Conservation (phyloP, 139 green algal genomes). For the Coccomyxa sp. region DNA sequence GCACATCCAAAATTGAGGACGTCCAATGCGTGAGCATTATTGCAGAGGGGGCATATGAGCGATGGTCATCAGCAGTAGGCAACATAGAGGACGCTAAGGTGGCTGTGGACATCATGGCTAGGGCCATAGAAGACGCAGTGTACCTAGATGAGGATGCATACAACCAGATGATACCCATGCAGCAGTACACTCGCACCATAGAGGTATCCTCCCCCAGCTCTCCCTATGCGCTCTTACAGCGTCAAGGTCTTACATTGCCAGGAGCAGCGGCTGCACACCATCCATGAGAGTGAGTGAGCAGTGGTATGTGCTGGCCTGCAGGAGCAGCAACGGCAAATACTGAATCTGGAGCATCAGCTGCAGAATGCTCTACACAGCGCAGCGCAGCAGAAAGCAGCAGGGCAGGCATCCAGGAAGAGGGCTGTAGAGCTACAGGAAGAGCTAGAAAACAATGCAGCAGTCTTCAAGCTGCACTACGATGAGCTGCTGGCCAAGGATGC, state of each 20-base stretch:
- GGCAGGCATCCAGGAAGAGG: slow-evolving; percentile 14
- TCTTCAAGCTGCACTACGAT: slow-evolving; percentile 66
- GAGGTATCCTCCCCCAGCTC: slow-evolving; percentile 11
- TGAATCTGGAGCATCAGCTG: slow-evolving; percentile 39
- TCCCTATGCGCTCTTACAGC: not conserved
- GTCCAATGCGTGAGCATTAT: not conserved
- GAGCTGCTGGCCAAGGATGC: slow-evolving; percentile 61
- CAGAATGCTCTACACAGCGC: slow-evolving; percentile 29
- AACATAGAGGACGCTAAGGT: slow-evolving; percentile 48
- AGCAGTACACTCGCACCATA: slow-evolving; percentile 15
- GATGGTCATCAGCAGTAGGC: slow-evolving; percentile 32
- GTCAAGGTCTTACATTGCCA: not conserved
- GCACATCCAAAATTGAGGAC: not conserved
- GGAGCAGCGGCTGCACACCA: not conserved
- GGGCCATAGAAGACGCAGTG: slow-evolving; percentile 60
- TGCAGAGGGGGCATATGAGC: not conserved
- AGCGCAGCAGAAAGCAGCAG: not conserved
- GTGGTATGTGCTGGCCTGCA: too few relatives aligned
- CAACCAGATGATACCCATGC: slow-evolving; percentile 20
- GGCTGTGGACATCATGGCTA: slow-evolving; percentile 30
- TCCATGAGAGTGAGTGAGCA: too few relatives aligned
- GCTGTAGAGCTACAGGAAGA: slow-evolving; percentile 52
- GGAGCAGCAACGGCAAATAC: slow-evolving; percentile 17
- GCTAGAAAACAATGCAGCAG: slow-evolving; percentile 67
- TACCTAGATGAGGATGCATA: slow-evolving; percentile 72